Evolutionary conservation across 208 protist genomes (phyloP), one percentile per base, ranked within the genome.

Genomic region (Wallacemonas collosoma): DNA sequence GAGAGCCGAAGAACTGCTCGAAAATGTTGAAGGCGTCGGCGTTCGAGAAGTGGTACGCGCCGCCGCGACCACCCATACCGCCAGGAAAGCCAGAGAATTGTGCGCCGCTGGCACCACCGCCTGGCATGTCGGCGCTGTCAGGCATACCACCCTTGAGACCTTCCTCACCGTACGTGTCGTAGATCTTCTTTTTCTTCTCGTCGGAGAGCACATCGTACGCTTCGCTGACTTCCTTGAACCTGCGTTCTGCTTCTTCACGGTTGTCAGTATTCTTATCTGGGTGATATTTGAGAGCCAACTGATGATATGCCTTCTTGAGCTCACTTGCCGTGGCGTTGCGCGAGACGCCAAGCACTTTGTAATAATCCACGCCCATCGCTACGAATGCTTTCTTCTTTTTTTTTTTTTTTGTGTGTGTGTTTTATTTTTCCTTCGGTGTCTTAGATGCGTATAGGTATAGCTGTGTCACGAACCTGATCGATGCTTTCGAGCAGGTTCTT

Each of bases 171-270:
- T 98, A 98, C 62, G 90, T 74, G 76, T 99, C 99, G 81, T 99
- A 99, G 17, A 99, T 85, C 60, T 89, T 80, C 71, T 97, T 85
- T 84, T 99, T 99, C 77, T 99, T 83, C 57, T 83, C 73, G 70
- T 99, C 98, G 48, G 77, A 93, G 5, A 99, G 93, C 5, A 99
- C 90, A 53, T 99, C 98, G 80, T 99, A 99, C 15, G 99, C 99
- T 41, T 98, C 82, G 58, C 89, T 95, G 61, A 99, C 96, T 57
- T 95, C 71, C 73, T 98, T 96, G 74, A 98, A 98, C 71, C 88
- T 97, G 12, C 94, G 81, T 64, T 98, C 90, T 9, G 88, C 91
- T 72, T 91, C 86, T 63, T 94, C 86, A 39, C 76, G 73, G 71
- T 98, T 91, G 64, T 86, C 91, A 12, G 85, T 76, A 79, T 96